Percentiles rank a stretch among this genome's conserved stretches.
These are phyloP conservation scores for Neonectria hederae DNA, from an alignment of 2,329 filamentous ascomycete genomes.

Conservation along the genomic window DNA sequence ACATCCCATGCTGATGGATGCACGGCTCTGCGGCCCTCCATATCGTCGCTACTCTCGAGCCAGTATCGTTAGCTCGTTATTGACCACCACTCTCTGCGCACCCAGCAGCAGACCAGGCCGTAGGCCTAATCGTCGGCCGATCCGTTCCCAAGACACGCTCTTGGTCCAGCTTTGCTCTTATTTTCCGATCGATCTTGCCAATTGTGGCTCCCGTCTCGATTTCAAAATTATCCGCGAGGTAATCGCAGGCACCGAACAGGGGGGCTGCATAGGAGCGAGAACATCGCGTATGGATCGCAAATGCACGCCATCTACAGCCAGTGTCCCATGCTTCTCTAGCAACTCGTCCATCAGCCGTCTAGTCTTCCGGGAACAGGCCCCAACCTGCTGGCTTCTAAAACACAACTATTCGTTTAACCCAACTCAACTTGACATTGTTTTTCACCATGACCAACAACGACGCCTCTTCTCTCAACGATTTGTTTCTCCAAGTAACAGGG, in stretches of 20 bases:
- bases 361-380: not conserved
- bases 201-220: not conserved
- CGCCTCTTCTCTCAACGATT: too few species aligned
- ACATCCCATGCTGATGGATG: constrained; percentile 29
- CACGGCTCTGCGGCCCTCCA: constrained; percentile 38
- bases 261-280: not conserved
- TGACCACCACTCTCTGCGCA: not conserved
- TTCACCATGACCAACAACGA: not conserved
- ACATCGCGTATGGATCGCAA: constrained; percentile 2
- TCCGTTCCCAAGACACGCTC: not conserved
- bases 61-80: not conserved
- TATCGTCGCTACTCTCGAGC: constrained; percentile 2
- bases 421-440: not conserved
- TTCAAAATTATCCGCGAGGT: not conserved
- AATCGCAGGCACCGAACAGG: constrained; percentile 1
- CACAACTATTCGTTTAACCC: not conserved
- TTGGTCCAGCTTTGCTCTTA: not conserved
- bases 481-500: not conserved
- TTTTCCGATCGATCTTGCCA: not conserved
- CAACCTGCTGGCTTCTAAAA: not conserved
- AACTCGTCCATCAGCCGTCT: not conserved
- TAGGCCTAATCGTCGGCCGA: not conserved
- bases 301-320: constrained; percentile 17
- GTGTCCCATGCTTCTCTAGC: not conserved
- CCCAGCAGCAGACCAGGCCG: constrained; percentile 2